Evolutionary conservation across 208 protist genomes (phyloP).

Genomic region (Leishmania gerbilli): DNA sequence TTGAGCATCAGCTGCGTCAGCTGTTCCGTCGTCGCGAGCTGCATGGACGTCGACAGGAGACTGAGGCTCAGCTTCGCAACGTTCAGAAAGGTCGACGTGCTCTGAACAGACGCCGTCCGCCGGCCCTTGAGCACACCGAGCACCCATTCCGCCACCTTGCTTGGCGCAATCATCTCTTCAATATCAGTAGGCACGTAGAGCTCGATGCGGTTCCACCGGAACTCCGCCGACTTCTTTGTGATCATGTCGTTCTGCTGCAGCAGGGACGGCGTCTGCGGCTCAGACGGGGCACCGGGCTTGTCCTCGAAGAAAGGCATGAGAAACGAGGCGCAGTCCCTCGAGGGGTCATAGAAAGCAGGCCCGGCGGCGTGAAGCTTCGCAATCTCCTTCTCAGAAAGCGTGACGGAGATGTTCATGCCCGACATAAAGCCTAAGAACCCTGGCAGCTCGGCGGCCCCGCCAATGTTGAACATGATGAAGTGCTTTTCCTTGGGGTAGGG

Average conservation of each 20-base stretch:
- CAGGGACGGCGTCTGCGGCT: slow-evolving; percentile 4
- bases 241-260: slow-evolving; percentile 29
- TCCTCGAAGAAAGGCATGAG: slow-evolving; percentile 37
- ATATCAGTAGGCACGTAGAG: slow-evolving; percentile 31
- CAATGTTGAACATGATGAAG: slow-evolving; percentile 63
- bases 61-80: slow-evolving; percentile 66
- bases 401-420: slow-evolving; percentile 72
- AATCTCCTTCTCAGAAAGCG: slow-evolving; percentile 66
- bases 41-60: slow-evolving; percentile 70
- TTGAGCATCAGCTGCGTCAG: slow-evolving; percentile 46
- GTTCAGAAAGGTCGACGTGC: slow-evolving; percentile 34
- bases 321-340: slow-evolving; percentile 25
- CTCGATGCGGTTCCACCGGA: slow-evolving; percentile 29
- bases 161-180: slow-evolving; percentile 22
- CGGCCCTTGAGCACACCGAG: slow-evolving; percentile 33
- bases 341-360: slow-evolving; percentile 34
- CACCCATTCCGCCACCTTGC: slow-evolving; percentile 28
- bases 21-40: slow-evolving; percentile 54
- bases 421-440: slow-evolving; percentile 77
- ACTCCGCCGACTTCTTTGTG: slow-evolving; percentile 24
- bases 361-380: slow-evolving; percentile 51
- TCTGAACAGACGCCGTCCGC: slow-evolving; percentile 16
- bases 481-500: slow-evolving; percentile 70
- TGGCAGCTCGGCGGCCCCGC: slow-evolving; percentile 44
- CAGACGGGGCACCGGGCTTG: neutral